Base-by-base conservation (phyloP, 1,284 basidiomycete genomes). In the Paramarasmius palmivorus region DNA sequence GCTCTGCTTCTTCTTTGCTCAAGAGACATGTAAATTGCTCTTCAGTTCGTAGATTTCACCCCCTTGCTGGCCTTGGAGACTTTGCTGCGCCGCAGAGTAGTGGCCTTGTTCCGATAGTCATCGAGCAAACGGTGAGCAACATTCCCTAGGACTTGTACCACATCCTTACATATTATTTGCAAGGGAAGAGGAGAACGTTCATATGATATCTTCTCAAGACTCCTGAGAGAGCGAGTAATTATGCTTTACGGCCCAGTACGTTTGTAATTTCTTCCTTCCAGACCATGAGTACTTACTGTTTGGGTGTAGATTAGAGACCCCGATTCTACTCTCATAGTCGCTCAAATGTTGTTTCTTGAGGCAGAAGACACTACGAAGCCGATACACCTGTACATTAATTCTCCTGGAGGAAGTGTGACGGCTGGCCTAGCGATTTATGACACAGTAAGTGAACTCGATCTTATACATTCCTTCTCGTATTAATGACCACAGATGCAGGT, bases 351-450 rank as follows among this genome's bases (percentile, higher is more conserved):
- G 37, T 97, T 95, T 69, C 81, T 97, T 49, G 95, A 97, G 74
- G 94, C 95, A 0, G 94, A 96, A 70, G 92, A 95, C 61, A 85
- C 92, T 0, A 84, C 86, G 14, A 92, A 93, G 65, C 95, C 94
- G 2, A 95, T 97, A 54, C 92, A 95, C 64, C 73, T 97, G 19
- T 96, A 95, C 72, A 95, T 96, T 64, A 97, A 96, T 72, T 94
- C 92, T 5, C 94, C 95, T 0, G 94, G 94, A 3, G 95, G 95
- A 34, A 92, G 90, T 63, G 94, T 97, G 38, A 95, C 94, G 0
- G 92, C 93, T 37, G 95, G 94, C 15, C 74, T 97, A 49, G 94
- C 94, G 4, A 95, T 97, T 55, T 97, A 97, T 74, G 95, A 97
- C 68, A 96, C 94, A 65, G 92, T 92, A 70, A 64, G 73, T 58